Base-by-base conservation (phyloP, 257 asterid genomes). In the Solanum chilense region DNA sequence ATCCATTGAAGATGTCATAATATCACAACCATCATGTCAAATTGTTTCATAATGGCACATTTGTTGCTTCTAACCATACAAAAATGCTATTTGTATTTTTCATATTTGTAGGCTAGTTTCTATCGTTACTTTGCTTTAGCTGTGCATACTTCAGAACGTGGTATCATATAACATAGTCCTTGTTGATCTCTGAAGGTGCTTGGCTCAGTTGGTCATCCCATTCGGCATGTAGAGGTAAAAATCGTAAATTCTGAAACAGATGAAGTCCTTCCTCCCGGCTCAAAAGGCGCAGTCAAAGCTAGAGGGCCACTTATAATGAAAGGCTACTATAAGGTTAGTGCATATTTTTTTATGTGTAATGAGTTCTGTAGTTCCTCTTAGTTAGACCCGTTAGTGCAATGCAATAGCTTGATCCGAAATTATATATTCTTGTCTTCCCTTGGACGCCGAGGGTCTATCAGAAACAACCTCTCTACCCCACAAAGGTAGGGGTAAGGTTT, bases 251-350 rank as follows among this genome's bases (percentile, higher is more conserved):
- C 94, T 35, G 98, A 95, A 90, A 95, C 98, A 6, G 93, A 89
- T 92, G 91, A 70, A 35, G 90, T 83, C 89, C 95, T 96, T 87
- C 94, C 97, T 33, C 18, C 88, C 21, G 98, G 98, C 87, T 92
- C 93, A 4, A 95, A 91, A 88, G 99, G 99, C 91, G 92, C 94
- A 39, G 93, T 97, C 89, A 93, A 97, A 93, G 95, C 87, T 89
- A 93, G 92, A 91, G 99, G 99, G 21, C 99, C 98, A 74, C 98
- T 89, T 92, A 92, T 97, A 86, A 97, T 97, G 99, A 93, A 92
- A 86, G 98, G 98, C 78, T 96, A 96, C 87, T 96, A 93, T 91
- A 95, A 95, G 98, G 99, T 96, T 87, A 13, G 27, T 20, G 39
- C 47, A 44, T 49, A 5, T 5, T 29, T 47, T 77, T 80, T 80